Percentiles rank a stretch among this genome's conserved stretches.
phyloP scores from a whole-genome alignment of 2,329 filamentous ascomycete species.

The Orbilia brochopaga region DNA sequence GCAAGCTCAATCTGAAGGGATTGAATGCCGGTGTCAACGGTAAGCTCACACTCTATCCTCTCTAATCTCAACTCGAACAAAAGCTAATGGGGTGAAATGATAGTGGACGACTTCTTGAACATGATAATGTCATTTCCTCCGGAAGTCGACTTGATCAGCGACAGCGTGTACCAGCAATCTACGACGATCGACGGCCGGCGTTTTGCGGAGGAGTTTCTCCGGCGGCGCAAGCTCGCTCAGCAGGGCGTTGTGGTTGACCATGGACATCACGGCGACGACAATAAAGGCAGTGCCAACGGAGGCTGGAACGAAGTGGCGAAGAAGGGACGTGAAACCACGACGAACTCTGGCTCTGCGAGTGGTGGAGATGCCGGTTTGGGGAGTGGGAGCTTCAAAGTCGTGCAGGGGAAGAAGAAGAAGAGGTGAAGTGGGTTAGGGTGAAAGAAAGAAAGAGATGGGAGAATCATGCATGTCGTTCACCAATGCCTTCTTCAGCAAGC shows the following conservation, averaged over 20 bases:
- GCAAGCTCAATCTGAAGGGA: slow-evolving; percentile 78
- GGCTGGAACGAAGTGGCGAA: slow-evolving; percentile 98
- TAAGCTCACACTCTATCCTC: slow-evolving; percentile 58
- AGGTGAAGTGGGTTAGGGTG: slow-evolving; percentile 11
- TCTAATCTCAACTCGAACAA: neutral
- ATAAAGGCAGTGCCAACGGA: slow-evolving; percentile 63
- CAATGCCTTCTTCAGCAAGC: too few species aligned
- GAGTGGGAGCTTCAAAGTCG: slow-evolving; percentile 42
- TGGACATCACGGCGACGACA: slow-evolving; percentile 61
- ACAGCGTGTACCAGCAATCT: slow-evolving; percentile 84
- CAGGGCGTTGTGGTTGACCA: slow-evolving; percentile 83
- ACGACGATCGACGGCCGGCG: slow-evolving; percentile 89
- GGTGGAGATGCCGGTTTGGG: slow-evolving; percentile 21
- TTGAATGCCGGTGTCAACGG: slow-evolving; percentile 71
- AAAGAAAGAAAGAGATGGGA: neutral
- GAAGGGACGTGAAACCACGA: slow-evolving; percentile 56
- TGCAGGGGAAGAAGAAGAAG: slow-evolving; percentile 49
- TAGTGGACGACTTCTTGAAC: slow-evolving; percentile 80
- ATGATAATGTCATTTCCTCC: slow-evolving; percentile 76
- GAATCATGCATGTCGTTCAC: too few species aligned
- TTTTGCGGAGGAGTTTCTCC: slow-evolving; percentile 92
- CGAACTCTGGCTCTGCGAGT: neutral
- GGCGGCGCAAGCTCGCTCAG: slow-evolving; percentile 89
- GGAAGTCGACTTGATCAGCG: slow-evolving; percentile 81
- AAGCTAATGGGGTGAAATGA: slow-evolving; percentile 55